Evolutionary conservation across 2,329 filamentous ascomycete species (phyloP).

Genomic region (Fusarium buxicola): DNA sequence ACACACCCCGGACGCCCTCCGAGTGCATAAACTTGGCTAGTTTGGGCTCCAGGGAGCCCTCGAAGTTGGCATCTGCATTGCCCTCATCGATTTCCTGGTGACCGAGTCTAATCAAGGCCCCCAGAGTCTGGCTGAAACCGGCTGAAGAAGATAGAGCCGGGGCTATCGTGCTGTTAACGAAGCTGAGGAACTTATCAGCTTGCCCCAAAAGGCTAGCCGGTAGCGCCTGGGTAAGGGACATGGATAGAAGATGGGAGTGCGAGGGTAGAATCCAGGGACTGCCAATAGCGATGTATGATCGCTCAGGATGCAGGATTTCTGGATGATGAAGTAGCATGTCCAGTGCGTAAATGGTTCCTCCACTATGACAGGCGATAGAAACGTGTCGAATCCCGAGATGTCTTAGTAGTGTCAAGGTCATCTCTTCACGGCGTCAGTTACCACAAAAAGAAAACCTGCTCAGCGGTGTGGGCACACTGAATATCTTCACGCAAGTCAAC

Average conservation of each 20-base stretch:
- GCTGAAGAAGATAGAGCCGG: slow-evolving; percentile 16
- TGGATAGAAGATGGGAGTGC: background rate
- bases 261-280: slow-evolving; percentile 23
- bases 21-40: slow-evolving; percentile 13
- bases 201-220: slow-evolving; percentile 8
- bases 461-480: rapidly evolving
- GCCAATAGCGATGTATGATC: slow-evolving; percentile 18
- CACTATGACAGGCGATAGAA: slow-evolving; percentile 21
- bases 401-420: slow-evolving; percentile 5
- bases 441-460: no score
- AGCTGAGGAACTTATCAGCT: slow-evolving; percentile 22
- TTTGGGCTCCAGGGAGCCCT: background rate
- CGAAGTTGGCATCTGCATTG: slow-evolving; percentile 6
- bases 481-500: background rate
- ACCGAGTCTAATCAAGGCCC: background rate
- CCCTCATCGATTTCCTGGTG: background rate
- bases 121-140: slow-evolving; percentile 21
- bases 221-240: slow-evolving; percentile 9
- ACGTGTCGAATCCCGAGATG: slow-evolving; percentile 21
- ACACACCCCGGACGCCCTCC: slow-evolving; percentile 16
- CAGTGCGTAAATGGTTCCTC: slow-evolving; percentile 27
- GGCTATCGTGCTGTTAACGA: slow-evolving; percentile 14
- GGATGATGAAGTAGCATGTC: slow-evolving; percentile 30
- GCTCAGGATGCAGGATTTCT: slow-evolving; percentile 22
- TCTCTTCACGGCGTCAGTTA: background rate